Evolutionary conservation across 352 stramenopile genomes (phyloP).

Genomic region (Phytophthora multivora): DNA sequence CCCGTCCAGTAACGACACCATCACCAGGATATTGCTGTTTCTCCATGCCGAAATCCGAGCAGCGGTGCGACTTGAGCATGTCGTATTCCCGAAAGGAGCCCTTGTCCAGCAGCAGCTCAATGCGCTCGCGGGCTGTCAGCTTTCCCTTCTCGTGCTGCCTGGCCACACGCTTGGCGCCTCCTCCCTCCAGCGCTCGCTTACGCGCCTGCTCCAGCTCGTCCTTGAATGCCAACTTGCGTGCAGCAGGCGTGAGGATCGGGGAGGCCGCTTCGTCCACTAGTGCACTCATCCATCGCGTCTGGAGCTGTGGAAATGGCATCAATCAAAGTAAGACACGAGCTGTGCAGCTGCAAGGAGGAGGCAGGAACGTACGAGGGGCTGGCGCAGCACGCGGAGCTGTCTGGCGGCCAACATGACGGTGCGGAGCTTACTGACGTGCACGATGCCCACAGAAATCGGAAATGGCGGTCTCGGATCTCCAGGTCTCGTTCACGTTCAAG

Average conservation of each 20-base stretch:
- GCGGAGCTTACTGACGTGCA: neutral
- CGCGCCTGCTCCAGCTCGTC: slow-evolving; percentile 75
- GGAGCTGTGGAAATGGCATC: slow-evolving; percentile 22
- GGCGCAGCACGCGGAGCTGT: slow-evolving; percentile 25
- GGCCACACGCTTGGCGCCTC: slow-evolving; percentile 78
- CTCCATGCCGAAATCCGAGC: slow-evolving; percentile 97
- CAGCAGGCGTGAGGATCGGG: slow-evolving; percentile 54
- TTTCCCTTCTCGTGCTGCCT: slow-evolving; percentile 97
- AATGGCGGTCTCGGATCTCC: slow-evolving; percentile 19
- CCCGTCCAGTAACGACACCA: slow-evolving; percentile 95
- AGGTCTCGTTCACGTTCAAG: slow-evolving; percentile 20
- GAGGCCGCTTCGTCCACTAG: slow-evolving; percentile 30
- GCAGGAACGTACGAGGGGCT: slow-evolving; percentile 21
- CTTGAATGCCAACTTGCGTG: slow-evolving; percentile 74
- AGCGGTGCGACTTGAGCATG: slow-evolving; percentile 96
- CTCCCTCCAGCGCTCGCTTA: slow-evolving; percentile 84
- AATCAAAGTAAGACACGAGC: neutral
- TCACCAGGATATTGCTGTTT: slow-evolving; percentile 93
- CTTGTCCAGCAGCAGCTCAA: slow-evolving; percentile 96
- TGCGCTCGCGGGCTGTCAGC: slow-evolving; percentile 96
- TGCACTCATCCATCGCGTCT: slow-evolving; percentile 50
- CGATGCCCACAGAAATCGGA: slow-evolving; percentile 13
- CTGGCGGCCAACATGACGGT: slow-evolving; percentile 18
- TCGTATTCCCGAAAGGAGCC: slow-evolving; percentile 96
- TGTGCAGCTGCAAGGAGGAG: neutral